Conservation (phyloP, 1,139 yeast species). For the Protomyces lactucae-debilis region DNA sequence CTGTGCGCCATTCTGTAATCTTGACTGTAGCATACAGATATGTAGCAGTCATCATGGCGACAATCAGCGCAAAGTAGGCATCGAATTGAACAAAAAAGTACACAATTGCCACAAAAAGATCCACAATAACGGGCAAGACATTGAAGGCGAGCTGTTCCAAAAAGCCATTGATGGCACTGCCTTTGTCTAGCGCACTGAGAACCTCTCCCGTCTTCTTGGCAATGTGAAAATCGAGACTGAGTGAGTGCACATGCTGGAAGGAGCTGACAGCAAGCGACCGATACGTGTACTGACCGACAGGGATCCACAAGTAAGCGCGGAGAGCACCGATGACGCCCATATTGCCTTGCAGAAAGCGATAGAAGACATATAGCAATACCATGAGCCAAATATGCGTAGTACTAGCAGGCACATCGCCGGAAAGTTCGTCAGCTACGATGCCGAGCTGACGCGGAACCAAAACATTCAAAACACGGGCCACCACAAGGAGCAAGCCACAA, state of each 20-base stretch:
- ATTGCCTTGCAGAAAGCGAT: constrained; percentile 50
- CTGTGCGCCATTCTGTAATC: constrained; percentile 94
- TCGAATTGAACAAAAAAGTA: constrained; percentile 90
- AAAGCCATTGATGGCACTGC: constrained; percentile 91
- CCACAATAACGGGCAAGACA: constrained; percentile 83
- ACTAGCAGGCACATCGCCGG: constrained; percentile 24
- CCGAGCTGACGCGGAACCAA: constrained; percentile 34
- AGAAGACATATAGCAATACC: constrained; percentile 84
- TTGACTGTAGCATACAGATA: constrained; percentile 80
- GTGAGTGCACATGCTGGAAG: constrained; percentile 69
- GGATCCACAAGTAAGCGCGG: constrained; percentile 88
- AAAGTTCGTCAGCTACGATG: constrained; percentile 30
- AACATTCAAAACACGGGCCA: constrained; percentile 31
- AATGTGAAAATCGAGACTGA: constrained; percentile 85
- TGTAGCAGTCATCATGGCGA: constrained; percentile 76
- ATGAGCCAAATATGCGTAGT: constrained; percentile 55
- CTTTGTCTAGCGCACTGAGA: constrained; percentile 91
- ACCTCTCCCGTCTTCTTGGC: constrained; percentile 91
- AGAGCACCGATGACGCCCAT: constrained; percentile 83
- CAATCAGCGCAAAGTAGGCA: constrained; percentile 77
- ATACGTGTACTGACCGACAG: constrained; percentile 94
- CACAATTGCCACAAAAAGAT: constrained; percentile 64
- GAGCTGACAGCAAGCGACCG: constrained; percentile 83
- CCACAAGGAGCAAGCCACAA: constrained; percentile 38
- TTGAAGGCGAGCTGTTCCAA: constrained; percentile 63